Base-by-base conservation (phyloP, 208 protist genomes). In the Leishmania braziliensis region DNA sequence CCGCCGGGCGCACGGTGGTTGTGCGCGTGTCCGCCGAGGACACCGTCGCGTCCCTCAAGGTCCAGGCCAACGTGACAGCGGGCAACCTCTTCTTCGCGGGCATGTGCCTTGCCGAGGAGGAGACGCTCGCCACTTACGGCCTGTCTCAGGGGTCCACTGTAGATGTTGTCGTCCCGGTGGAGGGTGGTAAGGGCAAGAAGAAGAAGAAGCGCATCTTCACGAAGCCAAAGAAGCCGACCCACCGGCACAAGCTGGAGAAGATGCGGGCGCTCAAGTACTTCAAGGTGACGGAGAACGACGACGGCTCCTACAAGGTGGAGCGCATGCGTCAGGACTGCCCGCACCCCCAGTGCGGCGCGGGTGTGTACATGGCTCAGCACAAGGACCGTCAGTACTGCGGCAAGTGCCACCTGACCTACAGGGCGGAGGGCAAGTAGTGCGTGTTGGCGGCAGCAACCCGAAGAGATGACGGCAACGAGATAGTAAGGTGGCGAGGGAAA, bases 201-300 rank as follows among this genome's bases (percentile, higher is more conserved):
- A 99, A 99, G 98, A 99, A 99, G 90, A 99, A 99, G 98, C 99
- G 99, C 93, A 99, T 99, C 95, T 98, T 97, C 90, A 99, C 99
- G 89, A 99, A 99, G 87, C 99, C 99, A 78, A 99, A 99, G 98
- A 99, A 99, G 95, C 96, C 96, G 77, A 99, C 93, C 81, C 97
- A 99, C 95, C 98, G 97, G 84, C 91, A 99, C 90, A 99, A 99
- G 97, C 99, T 99, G 82, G 98, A 99, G 83, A 99, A 99, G 94
- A 98, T 99, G 80, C 98, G 98, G 77, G 97, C 99, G 43, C 98
- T 99, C 79, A 99, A 99, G 95, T 99, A 99, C 98, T 99, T 99
- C 97, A 99, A 99, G 93, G 97, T 99, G 69, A 98, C 92, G n/a
- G 96, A 98, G 88, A 95, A 97, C 86, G 96, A 99, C 80, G 98